phyloP scores from a whole-genome alignment of 768 basidiomycete genomes.

The Epithele typhae region DNA sequence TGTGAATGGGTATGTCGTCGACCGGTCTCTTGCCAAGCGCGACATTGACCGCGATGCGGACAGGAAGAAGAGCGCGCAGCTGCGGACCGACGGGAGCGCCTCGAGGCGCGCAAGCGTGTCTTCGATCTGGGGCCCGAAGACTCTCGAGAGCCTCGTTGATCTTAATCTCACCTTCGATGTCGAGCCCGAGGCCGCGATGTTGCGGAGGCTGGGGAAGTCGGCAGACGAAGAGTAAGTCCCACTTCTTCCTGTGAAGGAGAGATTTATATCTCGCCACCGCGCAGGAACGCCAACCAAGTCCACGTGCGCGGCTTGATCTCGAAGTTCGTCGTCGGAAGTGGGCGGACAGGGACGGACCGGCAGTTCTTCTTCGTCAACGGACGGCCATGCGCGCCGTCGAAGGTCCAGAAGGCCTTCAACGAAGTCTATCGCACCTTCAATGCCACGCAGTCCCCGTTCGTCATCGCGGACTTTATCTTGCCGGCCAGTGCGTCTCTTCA shows the following conservation, averaged over 20 bases:
- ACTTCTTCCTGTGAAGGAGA: not conserved
- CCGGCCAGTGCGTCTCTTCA: conserved; percentile 58
- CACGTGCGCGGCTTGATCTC: conserved; percentile 78
- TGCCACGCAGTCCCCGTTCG: conserved; percentile 68
- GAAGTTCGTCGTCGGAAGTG: conserved; percentile 70
- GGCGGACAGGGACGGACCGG: conserved; percentile 74
- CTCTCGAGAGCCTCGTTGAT: conserved; percentile 69
- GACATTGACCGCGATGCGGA: not conserved
- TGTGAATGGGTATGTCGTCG: conserved; percentile 59
- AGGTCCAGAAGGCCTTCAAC: conserved; percentile 86
- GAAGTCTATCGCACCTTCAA: conserved; percentile 89
- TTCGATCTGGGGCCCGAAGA: conserved; percentile 82
- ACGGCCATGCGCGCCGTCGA: conserved; percentile 75
- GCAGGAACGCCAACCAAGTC: conserved; percentile 34
- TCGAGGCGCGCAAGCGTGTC: conserved; percentile 61
- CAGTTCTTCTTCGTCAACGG: conserved; percentile 95
- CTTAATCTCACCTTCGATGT: conserved; percentile 70
- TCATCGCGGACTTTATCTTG: conserved; percentile 78
- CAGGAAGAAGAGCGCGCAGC: conserved; percentile 62
- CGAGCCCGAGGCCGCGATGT: conserved; percentile 52
- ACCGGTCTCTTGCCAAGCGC: not conserved
- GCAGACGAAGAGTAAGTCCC: conserved; percentile 13
- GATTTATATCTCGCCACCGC: not conserved
- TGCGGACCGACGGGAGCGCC: conserved; percentile 67
- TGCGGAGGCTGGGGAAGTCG: conserved; percentile 37